Evolutionary conservation across 2,329 filamentous ascomycete genomes (phyloP), one percentile per base, ranked within the genome.

Genomic region (Ambrosiella cleistominuta): DNA sequence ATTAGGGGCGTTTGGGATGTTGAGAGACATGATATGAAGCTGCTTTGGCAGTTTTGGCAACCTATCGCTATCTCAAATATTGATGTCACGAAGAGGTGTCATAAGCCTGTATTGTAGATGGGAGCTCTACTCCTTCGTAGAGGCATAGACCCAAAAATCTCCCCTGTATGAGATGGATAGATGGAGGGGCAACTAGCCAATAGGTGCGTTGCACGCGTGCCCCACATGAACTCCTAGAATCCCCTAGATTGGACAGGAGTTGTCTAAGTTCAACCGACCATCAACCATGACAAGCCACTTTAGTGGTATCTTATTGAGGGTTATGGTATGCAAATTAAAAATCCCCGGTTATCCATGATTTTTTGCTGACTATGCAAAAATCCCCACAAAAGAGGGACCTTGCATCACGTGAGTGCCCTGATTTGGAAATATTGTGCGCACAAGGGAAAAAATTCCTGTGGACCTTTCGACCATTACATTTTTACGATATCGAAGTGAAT

Each of bases 1-100:
- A 71, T 96, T 95, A 62, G 93, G 93, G 66, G 93, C 91, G 71
- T 83, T 88, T 63, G 93, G 93, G 69, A 98, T 94, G 69, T 89
- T 88, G 70, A 98, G 82, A 73, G 93, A 98, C 93, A 98, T 97
- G 66, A 64, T 56, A 27, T 15, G 19, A 55, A 42, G 39, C n/a
- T 60, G 44, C 27, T 55, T 37, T 58, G 35, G 49, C 39, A 35
- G 15, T 56, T 19, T 13, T 19, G 13, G 47, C 19, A 35, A 51
- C 47, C 47, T 42, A 37, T 54, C 35, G 52, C 15, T 5, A 54
- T n/a, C 37, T 12, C 15, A 42, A 54, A 15, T 42, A 15, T 38
- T 11, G 58, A 47, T 27, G 50, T 58, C 52, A 56, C 56, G 27
- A 55, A 56, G 54, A 56, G 45, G 52, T 51, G 55, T 58, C 56